Evolutionary conservation across 768 basidiomycete genomes (phyloP), one percentile per base, ranked within the genome.

Genomic region (Russula dissimulans): DNA sequence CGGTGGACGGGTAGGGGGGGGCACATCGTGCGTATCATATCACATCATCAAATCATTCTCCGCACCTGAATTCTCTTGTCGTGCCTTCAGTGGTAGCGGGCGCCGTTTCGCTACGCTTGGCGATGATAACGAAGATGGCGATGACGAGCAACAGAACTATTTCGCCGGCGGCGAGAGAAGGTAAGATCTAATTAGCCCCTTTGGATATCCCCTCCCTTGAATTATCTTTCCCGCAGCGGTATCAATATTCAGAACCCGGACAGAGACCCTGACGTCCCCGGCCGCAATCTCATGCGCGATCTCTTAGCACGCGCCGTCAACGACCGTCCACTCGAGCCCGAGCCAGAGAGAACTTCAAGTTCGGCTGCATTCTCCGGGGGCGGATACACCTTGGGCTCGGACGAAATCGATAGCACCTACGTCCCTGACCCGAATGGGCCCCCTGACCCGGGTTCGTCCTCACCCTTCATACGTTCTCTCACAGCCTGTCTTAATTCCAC

Each of bases 131-230:
- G 77, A 76, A 3, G 79, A 79, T 41, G 60, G 49, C 10, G 76
- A 76, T 7, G 74, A 71, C 8, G 77, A 79, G 45, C 75, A 74
- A 5, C 77, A 78, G 39, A 78, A 79, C 17, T 90, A 86, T 80
- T 98, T 91, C 72, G 87, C 95, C 3, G 95, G 95, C n/a, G 95
- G 95, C 0, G 95, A 95, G 71, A 78, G 91, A 69, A 94, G 92
- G 94, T 90, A 38, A 70, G 53, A 29, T 26, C 22, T 26, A 26
- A 26, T 26, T 5, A 15, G 18, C 11, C 9, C 22, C 8, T 8
- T 12, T 29, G 3, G 22, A 29, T 46, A 4, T 15, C 46, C 9
- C 46, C 34, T 51, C 15, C 52, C 11, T 48, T 39, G 34, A 34
- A 46, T 17, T 22, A 6, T 29, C 22, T 18, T 41, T 49, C 5